Base-by-base conservation (phyloP, 257 asterid species). In the Petunia secreta region DNA sequence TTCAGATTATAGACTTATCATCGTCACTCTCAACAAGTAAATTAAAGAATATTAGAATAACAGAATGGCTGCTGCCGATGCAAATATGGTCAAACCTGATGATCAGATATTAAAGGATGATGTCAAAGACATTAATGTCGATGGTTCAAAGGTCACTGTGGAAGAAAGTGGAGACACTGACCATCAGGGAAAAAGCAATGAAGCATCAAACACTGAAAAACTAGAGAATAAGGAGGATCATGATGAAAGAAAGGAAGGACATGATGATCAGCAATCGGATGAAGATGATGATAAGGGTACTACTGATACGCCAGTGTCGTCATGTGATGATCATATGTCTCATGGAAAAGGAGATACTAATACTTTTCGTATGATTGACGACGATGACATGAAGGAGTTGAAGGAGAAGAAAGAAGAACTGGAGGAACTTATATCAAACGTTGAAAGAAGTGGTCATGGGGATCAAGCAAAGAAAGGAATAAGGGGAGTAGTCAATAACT, bases 391-490 rank as follows among this genome's bases (percentile, higher is more conserved):
- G 48, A 86, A 84, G 36, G 89, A 80, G 63, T 11, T 43, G 75
- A 68, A 16, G 13, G 74, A 71, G n/a, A 91, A 90, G 81, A 88
- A 55, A 54, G 84, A 77, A 82, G 88, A 91, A 5, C 75, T 88
- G 76, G 75, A 48, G 46, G 96, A 91, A n/a, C 81, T 92, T 38
- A 82, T 88, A 55, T 84, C 88, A 0, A 85, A 59, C 57, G 66
- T 92, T 5, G 93, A 91, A 67, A 85, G 83, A 10, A 14, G 13
- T 9, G 55, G 89, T 88, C 85, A 86, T 84, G 25, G 25, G 25
- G 25, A 25, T 25, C 25, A 25, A 25, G 25, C 25, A 25, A 25
- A 25, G 25, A 25, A 25, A 25, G 25, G 25, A 25, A 25, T 25
- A 25, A 25, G 25, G 25, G 25, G 25, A 25, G 25, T 25, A 0